Evolutionary conservation across 1,139 yeast species (phyloP).

Genomic region (Sugiyamaella xylanicola): DNA sequence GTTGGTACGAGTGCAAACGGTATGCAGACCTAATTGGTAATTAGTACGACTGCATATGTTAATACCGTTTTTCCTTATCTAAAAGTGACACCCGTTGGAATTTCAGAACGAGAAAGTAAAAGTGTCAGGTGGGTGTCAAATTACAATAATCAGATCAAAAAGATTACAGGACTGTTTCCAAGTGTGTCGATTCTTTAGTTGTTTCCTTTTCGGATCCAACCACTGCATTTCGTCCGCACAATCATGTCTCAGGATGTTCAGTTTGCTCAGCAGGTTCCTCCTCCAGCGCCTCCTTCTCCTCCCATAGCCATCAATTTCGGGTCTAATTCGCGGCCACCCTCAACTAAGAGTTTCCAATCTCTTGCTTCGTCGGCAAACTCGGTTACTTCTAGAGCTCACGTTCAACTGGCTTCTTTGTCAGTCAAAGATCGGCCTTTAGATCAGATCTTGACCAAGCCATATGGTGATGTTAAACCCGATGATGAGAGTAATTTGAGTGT

Average conservation of each 20-base stretch:
- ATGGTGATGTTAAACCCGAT: slow-evolving; percentile 14
- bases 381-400: slow-evolving; percentile 6
- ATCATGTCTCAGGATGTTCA: neutral
- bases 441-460: slow-evolving; percentile 19
- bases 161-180: neutral
- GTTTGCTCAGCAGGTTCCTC: slow-evolving; percentile 1
- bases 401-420: slow-evolving; percentile 11
- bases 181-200: neutral
- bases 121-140: neutral
- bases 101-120: neutral
- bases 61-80: neutral
- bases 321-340: slow-evolving; percentile 2
- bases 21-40: slow-evolving; percentile 1
- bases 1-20: neutral
- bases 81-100: neutral
- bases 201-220: neutral
- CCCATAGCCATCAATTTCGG: neutral
- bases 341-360: slow-evolving; percentile 11
- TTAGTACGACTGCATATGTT: neutral
- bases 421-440: slow-evolving; percentile 21
- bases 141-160: neutral
- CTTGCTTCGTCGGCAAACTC: slow-evolving; percentile 12
- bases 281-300: slow-evolving; percentile 4
- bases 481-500: slow-evolving; percentile 8
- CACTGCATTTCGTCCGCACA: neutral